phyloP scores from a whole-genome alignment of 495 filamentous ascomycete species.

The Penicillium soppii region DNA sequence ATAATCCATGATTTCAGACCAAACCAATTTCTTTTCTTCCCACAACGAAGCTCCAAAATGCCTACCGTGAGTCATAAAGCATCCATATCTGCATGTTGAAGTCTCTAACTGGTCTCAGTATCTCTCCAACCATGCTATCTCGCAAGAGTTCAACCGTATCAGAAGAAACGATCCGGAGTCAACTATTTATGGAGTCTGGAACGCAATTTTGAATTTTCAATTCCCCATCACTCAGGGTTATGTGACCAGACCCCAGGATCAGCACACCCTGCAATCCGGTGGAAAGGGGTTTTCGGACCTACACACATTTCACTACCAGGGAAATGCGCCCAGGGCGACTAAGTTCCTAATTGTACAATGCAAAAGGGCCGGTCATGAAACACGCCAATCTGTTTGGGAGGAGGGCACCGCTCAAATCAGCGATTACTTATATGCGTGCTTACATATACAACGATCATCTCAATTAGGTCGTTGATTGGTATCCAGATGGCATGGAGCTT shows the following conservation, averaged over 20 bases:
- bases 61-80: no score
- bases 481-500: no score
- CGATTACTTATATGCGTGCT: no score
- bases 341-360: constrained; percentile 10
- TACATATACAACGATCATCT: no score
- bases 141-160: not conserved
- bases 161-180: not conserved
- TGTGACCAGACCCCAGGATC: constrained; percentile 14
- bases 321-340: not conserved
- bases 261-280: constrained; percentile 3
- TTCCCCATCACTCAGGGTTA: constrained; percentile 8
- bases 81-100: no score
- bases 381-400: not conserved
- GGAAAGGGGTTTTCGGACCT: constrained; percentile 7
- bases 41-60: no score
- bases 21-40: no score
- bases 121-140: no score
- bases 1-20: no score
- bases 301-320: constrained; percentile 6
- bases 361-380: constrained; percentile 1
- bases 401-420: no score
- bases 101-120: no score
- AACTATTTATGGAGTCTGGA: constrained; percentile 9
- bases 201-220: constrained; percentile 3
- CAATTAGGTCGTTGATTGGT: no score